These are phyloP conservation scores for Catenaria anguillulae DNA, from an alignment of 371 early-diverging fungal genomes.

Conservation along the genomic window DNA sequence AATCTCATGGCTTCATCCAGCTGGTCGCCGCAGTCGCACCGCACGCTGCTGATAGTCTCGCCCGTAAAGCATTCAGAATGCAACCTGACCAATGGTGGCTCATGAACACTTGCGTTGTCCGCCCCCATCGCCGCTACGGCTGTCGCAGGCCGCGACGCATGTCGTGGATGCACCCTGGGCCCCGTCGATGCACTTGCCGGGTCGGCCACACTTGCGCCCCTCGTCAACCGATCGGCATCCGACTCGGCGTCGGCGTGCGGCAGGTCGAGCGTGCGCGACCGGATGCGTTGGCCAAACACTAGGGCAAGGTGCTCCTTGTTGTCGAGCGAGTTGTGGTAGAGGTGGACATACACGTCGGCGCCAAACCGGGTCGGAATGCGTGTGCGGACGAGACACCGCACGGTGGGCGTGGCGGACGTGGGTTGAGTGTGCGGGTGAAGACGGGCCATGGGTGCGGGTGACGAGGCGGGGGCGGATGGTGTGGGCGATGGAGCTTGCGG, in stretches of 20 bases:
- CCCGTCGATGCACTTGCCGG: background rate
- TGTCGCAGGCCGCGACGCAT: conserved; percentile 31
- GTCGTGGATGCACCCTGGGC: conserved; percentile 12
- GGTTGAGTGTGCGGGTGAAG: no score
- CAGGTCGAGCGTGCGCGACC: conserved; percentile 48
- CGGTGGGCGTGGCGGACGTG: no score
- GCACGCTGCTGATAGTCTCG: conserved; percentile 74
- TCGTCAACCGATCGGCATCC: conserved; percentile 53
- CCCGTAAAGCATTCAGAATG: conserved; percentile 96
- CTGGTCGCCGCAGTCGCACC: conserved; percentile 95
- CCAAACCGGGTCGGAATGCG: conserved; percentile 71
- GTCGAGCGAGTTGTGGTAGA: conserved; percentile 73
- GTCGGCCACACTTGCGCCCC: conserved; percentile 42
- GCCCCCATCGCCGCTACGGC: background rate
- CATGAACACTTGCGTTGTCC: background rate
- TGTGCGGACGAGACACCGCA: conserved; percentile 57
- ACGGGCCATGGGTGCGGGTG: no score
- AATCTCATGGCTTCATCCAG: conserved; percentile 79
- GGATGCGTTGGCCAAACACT: conserved; percentile 71
- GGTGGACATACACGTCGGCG: conserved; percentile 66
- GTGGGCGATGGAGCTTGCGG: no score
- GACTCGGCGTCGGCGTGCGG: conserved; percentile 53
- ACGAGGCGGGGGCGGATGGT: no score
- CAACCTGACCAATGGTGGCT: conserved; percentile 65
- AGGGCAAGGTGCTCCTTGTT: conserved; percentile 82